Conservation (phyloP, 306 rosid species). For the Carpinus fangiana region DNA sequence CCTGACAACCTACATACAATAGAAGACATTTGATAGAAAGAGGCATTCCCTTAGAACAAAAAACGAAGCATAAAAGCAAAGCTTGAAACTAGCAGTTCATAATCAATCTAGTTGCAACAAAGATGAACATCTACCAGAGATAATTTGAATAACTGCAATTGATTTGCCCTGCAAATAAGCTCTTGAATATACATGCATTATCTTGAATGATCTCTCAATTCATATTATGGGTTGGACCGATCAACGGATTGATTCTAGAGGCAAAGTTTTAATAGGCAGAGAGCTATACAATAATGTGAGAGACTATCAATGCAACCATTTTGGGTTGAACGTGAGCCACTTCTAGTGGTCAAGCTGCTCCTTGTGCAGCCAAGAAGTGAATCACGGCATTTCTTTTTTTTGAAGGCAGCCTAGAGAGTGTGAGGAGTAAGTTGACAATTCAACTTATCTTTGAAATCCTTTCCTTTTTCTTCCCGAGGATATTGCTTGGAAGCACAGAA, state of each 20-base stretch:
- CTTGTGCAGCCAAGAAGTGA: neutral
- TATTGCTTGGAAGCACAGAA: neutral
- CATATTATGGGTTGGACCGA: neutral
- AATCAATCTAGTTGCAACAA: neutral
- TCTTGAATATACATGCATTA: neutral
- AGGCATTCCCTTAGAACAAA: neutral
- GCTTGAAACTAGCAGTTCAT: neutral
- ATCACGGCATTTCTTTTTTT: too few relatives aligned
- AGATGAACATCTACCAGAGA: neutral
- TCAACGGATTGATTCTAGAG: neutral
- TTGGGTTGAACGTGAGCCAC: neutral
- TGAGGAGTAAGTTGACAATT: neutral
- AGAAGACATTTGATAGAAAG: slow-evolving; percentile 1
- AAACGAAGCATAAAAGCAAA: neutral
- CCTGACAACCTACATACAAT: neutral
- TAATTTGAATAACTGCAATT: neutral
- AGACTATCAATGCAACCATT: neutral
- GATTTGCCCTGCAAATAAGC: neutral
- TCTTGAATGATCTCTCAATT: neutral
- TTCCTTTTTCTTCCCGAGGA: neutral
- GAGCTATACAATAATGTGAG: neutral
- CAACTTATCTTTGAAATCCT: neutral
- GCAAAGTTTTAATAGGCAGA: neutral
- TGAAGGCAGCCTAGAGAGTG: neutral
- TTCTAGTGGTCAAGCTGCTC: neutral